Evolutionary conservation across 2,329 filamentous ascomycete genomes (phyloP).

Genomic region (Alternaria atra): DNA sequence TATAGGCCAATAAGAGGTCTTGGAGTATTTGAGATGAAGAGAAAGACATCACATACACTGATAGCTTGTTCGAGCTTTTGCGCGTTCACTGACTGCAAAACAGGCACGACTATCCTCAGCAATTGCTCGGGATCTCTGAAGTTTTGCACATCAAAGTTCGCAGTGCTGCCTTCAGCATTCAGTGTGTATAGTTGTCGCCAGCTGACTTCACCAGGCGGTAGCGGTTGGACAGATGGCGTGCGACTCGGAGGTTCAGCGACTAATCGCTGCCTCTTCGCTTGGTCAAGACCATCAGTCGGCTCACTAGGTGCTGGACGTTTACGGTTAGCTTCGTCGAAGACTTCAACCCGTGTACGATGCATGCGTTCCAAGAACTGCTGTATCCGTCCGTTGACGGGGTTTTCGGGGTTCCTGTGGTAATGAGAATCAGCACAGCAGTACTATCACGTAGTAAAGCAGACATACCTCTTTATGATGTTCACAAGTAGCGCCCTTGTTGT

Average conservation of each 20-base stretch:
- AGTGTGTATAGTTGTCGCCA: constrained; percentile 88
- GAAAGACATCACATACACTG: constrained; percentile 62
- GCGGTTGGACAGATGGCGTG: constrained; percentile 68
- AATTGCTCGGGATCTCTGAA: constrained; percentile 76
- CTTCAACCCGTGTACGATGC: constrained; percentile 78
- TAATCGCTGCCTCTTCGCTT: constrained; percentile 81
- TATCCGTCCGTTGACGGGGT: constrained; percentile 78
- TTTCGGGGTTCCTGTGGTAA: constrained; percentile 74
- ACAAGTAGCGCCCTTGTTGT: constrained; percentile 85
- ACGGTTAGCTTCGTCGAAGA: constrained; percentile 78
- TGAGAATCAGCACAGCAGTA: constrained; percentile 10
- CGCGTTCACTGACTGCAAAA: constrained; percentile 76
- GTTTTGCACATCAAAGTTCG: constrained; percentile 82
- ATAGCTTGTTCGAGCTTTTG: constrained; percentile 76
- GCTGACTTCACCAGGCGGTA: constrained; percentile 78
- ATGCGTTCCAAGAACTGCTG: constrained; percentile 87
- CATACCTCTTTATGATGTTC: constrained; percentile 81
- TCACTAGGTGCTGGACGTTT: constrained; percentile 79
- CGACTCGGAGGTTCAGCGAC: constrained; percentile 59
- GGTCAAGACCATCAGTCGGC: constrained; percentile 75
- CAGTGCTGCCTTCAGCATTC: constrained; percentile 76
- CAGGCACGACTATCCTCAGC: constrained; percentile 80
- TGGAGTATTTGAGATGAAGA: background rate
- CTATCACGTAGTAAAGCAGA: background rate
- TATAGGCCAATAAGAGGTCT: background rate